A percentile compares a stretch with the other conserved stretches of the same genome.
Conservation (phyloP, 2,329 filamentous ascomycete species). For the Penicillium sp. region DNA sequence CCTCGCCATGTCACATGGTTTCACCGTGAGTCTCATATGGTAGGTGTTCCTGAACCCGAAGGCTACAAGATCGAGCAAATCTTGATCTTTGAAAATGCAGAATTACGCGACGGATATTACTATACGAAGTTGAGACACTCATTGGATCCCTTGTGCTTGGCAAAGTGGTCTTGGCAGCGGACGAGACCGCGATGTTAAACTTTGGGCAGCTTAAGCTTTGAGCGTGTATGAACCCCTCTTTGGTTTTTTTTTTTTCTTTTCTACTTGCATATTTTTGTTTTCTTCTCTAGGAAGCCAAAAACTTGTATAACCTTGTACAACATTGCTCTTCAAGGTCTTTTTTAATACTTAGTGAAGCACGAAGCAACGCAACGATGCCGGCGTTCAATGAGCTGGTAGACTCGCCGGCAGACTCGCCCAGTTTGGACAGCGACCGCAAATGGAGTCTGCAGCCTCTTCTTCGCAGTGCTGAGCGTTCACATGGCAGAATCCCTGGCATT, state of each 20-base stretch:
- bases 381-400: slow-evolving; percentile 1
- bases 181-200: not conserved
- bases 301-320: too few species aligned
- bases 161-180: not conserved
- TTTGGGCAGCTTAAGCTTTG: not conserved
- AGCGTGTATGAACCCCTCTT: slow-evolving; percentile 5
- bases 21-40: not conserved
- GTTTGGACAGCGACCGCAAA: slow-evolving; percentile 22
- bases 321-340: too few species aligned
- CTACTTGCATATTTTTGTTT: too few species aligned
- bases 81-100: too few species aligned
- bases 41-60: not conserved
- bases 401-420: slow-evolving; percentile 5
- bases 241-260: too few species aligned
- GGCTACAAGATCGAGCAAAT: not conserved
- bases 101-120: too few species aligned
- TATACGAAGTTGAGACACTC: too few species aligned
- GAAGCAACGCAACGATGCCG: not conserved
- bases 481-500: slow-evolving; percentile 55
- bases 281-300: too few species aligned
- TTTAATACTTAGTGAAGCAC: too few species aligned
- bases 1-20: slow-evolving; percentile 19
- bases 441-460: slow-evolving; percentile 35
- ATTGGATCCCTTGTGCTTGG: too few species aligned
- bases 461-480: slow-evolving; percentile 46